These are phyloP conservation scores for Ilyonectria mors-panacis DNA, from an alignment of 2,329 filamentous ascomycete genomes.

Conservation along the genomic window DNA sequence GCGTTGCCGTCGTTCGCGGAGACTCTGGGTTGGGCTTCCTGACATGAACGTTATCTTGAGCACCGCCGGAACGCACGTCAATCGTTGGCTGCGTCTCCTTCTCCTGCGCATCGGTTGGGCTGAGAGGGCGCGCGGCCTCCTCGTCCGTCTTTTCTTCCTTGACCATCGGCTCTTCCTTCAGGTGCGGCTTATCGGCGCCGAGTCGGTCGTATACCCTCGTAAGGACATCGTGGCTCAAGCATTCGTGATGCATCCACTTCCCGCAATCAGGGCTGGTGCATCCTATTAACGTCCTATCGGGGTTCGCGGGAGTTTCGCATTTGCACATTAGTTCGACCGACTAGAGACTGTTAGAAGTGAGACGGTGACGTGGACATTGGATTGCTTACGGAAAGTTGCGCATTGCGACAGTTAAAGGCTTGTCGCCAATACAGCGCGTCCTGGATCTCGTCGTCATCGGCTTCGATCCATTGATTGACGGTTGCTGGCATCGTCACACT, in stretches of 20 bases:
- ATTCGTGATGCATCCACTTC: slow-evolving; percentile 76
- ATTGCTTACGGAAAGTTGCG: slow-evolving; percentile 70
- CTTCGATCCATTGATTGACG: slow-evolving; percentile 79
- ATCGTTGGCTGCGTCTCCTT: slow-evolving; percentile 68
- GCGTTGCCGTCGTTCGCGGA: slow-evolving; percentile 50
- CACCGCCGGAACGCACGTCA: slow-evolving; percentile 65
- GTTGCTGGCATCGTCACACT: slow-evolving; percentile 74
- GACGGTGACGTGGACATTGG: background rate
- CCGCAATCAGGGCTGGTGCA: slow-evolving; percentile 70
- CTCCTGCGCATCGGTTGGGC: slow-evolving; percentile 65
- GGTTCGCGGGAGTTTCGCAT: slow-evolving; percentile 73
- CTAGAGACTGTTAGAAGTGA: slow-evolving; percentile 53
- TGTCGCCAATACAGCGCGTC: slow-evolving; percentile 76
- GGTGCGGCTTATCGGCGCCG: slow-evolving; percentile 66
- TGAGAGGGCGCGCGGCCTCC: slow-evolving; percentile 59
- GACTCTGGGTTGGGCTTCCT: slow-evolving; percentile 53
- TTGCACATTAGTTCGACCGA: slow-evolving; percentile 70
- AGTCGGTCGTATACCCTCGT: slow-evolving; percentile 65
- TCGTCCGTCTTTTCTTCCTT: slow-evolving; percentile 57
- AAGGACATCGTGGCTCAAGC: slow-evolving; percentile 70
- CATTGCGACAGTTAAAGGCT: slow-evolving; percentile 70
- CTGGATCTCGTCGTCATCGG: slow-evolving; percentile 75
- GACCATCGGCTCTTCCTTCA: slow-evolving; percentile 54
- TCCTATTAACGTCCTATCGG: slow-evolving; percentile 71
- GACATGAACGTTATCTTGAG: slow-evolving; percentile 56